Evolutionary conservation across 2,329 filamentous ascomycete species (phyloP).

Genomic region (Dothideomycetes sp.): DNA sequence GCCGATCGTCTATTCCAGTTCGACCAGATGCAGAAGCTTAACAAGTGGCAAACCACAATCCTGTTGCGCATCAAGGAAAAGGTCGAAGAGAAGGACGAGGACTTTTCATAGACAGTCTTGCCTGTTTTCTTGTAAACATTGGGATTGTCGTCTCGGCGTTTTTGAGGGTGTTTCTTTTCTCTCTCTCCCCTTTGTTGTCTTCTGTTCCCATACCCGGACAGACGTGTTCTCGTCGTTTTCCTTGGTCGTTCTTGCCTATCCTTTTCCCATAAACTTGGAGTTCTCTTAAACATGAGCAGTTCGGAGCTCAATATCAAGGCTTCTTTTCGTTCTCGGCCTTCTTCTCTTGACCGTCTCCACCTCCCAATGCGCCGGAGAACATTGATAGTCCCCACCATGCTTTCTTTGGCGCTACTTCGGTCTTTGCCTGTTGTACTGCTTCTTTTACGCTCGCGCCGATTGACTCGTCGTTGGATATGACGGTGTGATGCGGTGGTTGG

Average conservation of each 20-base stretch:
- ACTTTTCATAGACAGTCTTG: slow-evolving; percentile 49
- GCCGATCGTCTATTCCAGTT: slow-evolving; percentile 80
- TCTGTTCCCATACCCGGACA: not conserved
- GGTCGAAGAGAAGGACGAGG: slow-evolving; percentile 63
- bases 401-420: slow-evolving; percentile 9
- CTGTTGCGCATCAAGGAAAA: slow-evolving; percentile 73
- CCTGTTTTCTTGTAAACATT: not conserved
- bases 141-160: not conserved
- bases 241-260: slow-evolving; percentile 4
- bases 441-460: slow-evolving; percentile 9
- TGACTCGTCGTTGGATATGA: slow-evolving; percentile 9
- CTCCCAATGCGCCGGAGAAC: slow-evolving; percentile 10
- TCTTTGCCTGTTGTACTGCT: slow-evolving; percentile 4
- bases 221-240: slow-evolving; percentile 4
- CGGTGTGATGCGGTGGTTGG: slow-evolving; percentile 17
- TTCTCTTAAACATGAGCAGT: not conserved
- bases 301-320: not conserved
- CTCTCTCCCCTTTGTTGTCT: not conserved
- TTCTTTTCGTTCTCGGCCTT: not conserved
- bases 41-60: slow-evolving; percentile 93
- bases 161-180: too few species aligned
- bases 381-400: slow-evolving; percentile 15
- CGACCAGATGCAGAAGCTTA: slow-evolving; percentile 85
- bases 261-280: not conserved
- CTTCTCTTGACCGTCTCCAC: slow-evolving; percentile 6